phyloP scores from a whole-genome alignment of 352 stramenopile species.

The Pythium sukuiense region DNA sequence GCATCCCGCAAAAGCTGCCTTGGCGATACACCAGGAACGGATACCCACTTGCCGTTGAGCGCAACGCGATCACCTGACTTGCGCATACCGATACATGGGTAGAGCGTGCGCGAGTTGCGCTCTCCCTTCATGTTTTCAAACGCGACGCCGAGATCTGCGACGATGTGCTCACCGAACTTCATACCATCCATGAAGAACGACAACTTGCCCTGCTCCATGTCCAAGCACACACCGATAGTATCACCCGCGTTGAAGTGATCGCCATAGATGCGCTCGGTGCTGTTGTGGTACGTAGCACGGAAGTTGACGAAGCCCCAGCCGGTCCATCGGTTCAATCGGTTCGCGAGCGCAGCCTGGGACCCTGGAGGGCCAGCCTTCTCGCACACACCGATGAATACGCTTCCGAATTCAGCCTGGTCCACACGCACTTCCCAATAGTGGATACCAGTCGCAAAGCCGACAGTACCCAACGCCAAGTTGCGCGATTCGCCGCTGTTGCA shows the following conservation, averaged over 20 bases:
- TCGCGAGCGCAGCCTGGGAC: constrained; percentile 76
- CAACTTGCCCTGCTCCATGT: constrained; percentile 98
- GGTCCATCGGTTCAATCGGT: constrained; percentile 86
- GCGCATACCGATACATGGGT: constrained; percentile 95
- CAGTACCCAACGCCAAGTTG: constrained; percentile 80
- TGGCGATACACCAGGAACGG: constrained; percentile 74
- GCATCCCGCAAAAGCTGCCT: constrained; percentile 79
- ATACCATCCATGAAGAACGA: constrained; percentile 99
- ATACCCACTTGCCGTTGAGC: constrained; percentile 94
- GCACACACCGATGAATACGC: constrained; percentile 96
- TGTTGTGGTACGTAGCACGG: constrained; percentile 92
- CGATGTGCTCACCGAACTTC: constrained; percentile 99
- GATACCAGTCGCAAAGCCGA: constrained; percentile 89
- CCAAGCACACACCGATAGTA: constrained; percentile 98
- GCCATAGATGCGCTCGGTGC: constrained; percentile 88
- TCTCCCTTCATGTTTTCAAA: constrained; percentile 94
- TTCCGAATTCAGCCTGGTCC: constrained; percentile 97
- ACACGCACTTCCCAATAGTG: constrained; percentile 99
- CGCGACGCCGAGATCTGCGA: constrained; percentile 96
- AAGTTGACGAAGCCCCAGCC: constrained; percentile 98
- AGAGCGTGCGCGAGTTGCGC: constrained; percentile 88
- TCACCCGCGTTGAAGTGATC: constrained; percentile 94
- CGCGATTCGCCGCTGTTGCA: constrained; percentile 84
- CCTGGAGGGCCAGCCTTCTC: constrained; percentile 84
- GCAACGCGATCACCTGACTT: constrained; percentile 95